Conservation (phyloP, 805 yeast genomes). For the Lachancea meyersii region DNA sequence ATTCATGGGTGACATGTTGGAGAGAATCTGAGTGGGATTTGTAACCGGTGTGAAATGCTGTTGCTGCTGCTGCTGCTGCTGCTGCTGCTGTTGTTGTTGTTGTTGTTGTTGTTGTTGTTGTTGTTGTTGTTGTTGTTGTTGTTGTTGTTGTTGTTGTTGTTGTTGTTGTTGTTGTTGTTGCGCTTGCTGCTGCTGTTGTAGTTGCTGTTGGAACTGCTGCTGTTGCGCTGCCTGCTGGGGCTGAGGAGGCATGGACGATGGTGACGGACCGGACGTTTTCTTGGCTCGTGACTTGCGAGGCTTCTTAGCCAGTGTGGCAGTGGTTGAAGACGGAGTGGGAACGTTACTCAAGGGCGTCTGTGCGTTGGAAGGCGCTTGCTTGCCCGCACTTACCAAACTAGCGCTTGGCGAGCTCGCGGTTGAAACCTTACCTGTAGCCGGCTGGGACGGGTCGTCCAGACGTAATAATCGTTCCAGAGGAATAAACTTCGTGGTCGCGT, state of each 20-base stretch:
- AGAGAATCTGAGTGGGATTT: conserved; percentile 16
- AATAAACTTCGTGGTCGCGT: conserved; percentile 18
- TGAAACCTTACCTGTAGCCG: background rate
- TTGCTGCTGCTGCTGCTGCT: conserved; percentile 2
- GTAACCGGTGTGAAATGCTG: conserved; percentile 8
- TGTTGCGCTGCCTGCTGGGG: conserved; percentile 1
- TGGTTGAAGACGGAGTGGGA: conserved; percentile 14
- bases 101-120: conserved; percentile 1
- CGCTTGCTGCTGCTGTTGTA: background rate
- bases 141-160: background rate
- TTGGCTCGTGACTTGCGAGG: conserved; percentile 28
- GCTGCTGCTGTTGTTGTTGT: background rate
- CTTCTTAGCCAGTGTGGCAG: conserved; percentile 20
- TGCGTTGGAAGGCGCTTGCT: conserved; percentile 35
- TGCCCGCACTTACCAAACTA: conserved; percentile 42
- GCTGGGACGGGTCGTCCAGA: background rate
- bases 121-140: background rate
- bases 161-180: conserved; percentile 4
- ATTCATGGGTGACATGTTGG: conserved; percentile 19
- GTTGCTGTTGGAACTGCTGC: conserved; percentile 1
- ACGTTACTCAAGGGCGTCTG: conserved; percentile 16
- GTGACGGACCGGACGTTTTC: conserved; percentile 9
- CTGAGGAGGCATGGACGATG: conserved; percentile 2
- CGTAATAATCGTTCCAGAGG: conserved; percentile 22
- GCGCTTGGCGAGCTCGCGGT: conserved; percentile 4